A percentile compares a stretch with the other conserved stretches of the same genome.
Evolutionary conservation across 345 rosid genomes (phyloP).

Genomic region (Nasturtium officinale): DNA sequence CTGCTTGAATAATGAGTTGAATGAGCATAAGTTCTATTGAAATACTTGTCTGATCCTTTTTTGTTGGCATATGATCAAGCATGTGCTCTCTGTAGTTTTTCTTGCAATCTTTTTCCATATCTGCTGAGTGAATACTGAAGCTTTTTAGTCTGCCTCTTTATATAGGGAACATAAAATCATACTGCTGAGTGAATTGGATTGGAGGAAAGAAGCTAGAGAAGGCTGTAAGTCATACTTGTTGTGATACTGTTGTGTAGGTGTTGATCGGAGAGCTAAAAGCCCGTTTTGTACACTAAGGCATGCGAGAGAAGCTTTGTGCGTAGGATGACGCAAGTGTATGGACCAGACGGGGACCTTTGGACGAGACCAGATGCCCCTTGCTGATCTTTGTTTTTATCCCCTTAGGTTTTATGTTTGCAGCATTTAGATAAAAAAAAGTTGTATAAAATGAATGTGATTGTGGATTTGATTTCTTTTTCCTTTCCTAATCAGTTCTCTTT

Average conservation of each 20-base stretch:
- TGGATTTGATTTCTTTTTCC: background rate
- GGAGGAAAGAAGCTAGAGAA: slow-evolving; percentile 11
- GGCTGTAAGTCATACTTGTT: slow-evolving; percentile 32
- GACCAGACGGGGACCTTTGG: background rate
- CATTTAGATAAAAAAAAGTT: slow-evolving; percentile 27
- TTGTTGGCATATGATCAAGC: slow-evolving; percentile 3
- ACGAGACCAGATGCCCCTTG: background rate
- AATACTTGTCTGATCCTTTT: slow-evolving; percentile 9
- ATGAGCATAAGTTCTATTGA: slow-evolving; percentile 9
- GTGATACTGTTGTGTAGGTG: slow-evolving; percentile 38
- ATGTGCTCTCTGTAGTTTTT: background rate
- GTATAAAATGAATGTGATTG: slow-evolving; percentile 16
- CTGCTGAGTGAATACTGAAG: slow-evolving; percentile 13
- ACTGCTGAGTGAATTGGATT: slow-evolving; percentile 1
- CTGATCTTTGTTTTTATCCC: background rate
- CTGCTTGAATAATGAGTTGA: slow-evolving; percentile 17
- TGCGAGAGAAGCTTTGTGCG: slow-evolving; percentile 26
- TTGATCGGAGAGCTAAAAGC: slow-evolving; percentile 23
- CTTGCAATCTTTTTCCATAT: slow-evolving; percentile 1
- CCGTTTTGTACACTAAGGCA: background rate
- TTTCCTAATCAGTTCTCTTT: background rate
- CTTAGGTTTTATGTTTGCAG: background rate
- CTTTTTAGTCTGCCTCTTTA: slow-evolving; percentile 12
- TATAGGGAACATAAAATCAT: background rate
- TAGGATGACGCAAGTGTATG: slow-evolving; percentile 5